Evolutionary conservation across 805 yeast genomes (phyloP), one percentile per base, ranked within the genome.

Genomic region (Pichia nakasei): DNA sequence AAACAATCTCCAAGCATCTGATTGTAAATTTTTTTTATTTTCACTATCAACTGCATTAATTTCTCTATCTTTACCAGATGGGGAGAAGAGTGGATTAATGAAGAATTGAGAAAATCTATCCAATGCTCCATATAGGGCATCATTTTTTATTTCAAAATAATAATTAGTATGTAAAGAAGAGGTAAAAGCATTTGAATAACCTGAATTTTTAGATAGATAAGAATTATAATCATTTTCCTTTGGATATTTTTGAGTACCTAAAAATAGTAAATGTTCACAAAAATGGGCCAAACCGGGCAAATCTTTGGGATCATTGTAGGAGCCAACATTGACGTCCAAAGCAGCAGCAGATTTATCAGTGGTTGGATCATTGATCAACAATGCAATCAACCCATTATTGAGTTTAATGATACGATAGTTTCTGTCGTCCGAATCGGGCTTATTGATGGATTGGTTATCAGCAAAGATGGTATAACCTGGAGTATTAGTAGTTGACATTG

Each of bases 31-130:
- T 66, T 93, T 91, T 61, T 88, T 91, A 67, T 91, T 87, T 65
- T 91, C 98, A 33, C 95, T 84, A 63, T 91, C 96, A 9, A 91
- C 97, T 2, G 97, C 97, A 50, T 80, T 77, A 54, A 91, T 84
- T 63, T 91, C 98, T 44, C 97, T 73, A 57, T 88, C 96, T 58
- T 87, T 85, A 58, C 96, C 82, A 49, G 78, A 52, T 53, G 63
- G 67, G 50, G 71, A 68, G 56, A 91, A 91, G 52, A 91, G 67
- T 1, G 98, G 98, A 24, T 76, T 61, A 31, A 89, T 82, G 68
- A 91, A 91, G 59, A 91, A 91, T 60, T 91, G 97, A 5, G 96
- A 76, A 62, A 91, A 91, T 54, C 97, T 71, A 61, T 91, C 97
- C 42, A 91, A 66, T 0, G 97, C 96, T 6, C 95, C 96, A 48